phyloP scores from a whole-genome alignment of 306 rosid species.

The Hippophae rhamnoides region DNA sequence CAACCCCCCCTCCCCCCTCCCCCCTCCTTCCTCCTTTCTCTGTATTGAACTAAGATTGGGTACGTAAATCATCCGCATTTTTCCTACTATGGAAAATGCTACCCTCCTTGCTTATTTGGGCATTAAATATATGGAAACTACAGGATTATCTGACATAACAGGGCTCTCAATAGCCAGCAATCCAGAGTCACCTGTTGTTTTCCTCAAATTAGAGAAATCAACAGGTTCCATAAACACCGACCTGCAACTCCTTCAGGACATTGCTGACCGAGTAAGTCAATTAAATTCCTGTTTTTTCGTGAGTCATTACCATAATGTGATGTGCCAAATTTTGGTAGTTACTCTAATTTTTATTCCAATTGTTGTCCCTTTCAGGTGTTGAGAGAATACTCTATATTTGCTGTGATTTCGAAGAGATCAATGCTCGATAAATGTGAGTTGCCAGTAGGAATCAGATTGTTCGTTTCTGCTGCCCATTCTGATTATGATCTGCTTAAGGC shows the following conservation, averaged over 20 bases:
- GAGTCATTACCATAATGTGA: conserved; percentile 3
- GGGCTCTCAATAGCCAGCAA: conserved; percentile 63
- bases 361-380: conserved; percentile 40
- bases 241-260: conserved; percentile 54
- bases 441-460: conserved; percentile 72
- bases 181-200: conserved; percentile 82
- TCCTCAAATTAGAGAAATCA: conserved; percentile 62
- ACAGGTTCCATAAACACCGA: conserved; percentile 57
- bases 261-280: conserved; percentile 57
- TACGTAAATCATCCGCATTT: too few species aligned
- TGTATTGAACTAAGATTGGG: too few species aligned
- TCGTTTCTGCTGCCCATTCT: conserved; percentile 74
- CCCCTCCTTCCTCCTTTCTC: too few species aligned
- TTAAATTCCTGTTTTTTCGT: background rate
- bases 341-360: conserved; percentile 10
- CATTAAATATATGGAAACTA: conserved; percentile 6
- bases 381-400: conserved; percentile 65
- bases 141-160: conserved; percentile 56
- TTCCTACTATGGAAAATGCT: too few species aligned
- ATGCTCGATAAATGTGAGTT: conserved; percentile 65
- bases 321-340: conserved; percentile 6
- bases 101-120: too few species aligned
- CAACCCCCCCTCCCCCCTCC: too few species aligned
- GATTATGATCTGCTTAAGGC: conserved; percentile 73
- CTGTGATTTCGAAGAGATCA: conserved; percentile 68